These are phyloP conservation scores for Isabelozyma rhagii DNA, from an alignment of 805 yeast species.

Conservation along the genomic window DNA sequence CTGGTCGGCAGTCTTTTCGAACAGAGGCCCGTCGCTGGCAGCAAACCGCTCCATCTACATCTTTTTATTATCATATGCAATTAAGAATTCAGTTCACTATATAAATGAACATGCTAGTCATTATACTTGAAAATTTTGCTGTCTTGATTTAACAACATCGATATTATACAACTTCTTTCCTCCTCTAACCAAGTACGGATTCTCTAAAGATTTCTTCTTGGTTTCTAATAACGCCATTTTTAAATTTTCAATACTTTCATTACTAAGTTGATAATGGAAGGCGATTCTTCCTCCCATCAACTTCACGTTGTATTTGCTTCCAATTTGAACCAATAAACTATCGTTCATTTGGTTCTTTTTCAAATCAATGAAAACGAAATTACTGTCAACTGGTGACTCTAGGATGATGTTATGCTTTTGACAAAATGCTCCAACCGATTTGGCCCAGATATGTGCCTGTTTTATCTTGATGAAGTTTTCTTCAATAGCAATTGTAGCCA, in stretches of 20 bases:
- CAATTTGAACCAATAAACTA: constrained; percentile 49
- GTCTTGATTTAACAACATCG: not conserved
- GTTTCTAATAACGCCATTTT: constrained; percentile 58
- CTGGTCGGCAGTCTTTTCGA: too few species aligned
- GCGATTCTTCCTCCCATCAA: constrained; percentile 75
- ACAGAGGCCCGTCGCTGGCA: too few species aligned
- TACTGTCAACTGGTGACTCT: constrained; percentile 78
- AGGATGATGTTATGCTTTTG: constrained; percentile 50
- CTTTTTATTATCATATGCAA: not conserved
- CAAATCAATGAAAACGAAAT: constrained; percentile 75
- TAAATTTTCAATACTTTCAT: constrained; percentile 26
- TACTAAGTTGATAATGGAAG: constrained; percentile 56
- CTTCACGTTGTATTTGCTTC: constrained; percentile 58
- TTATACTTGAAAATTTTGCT: not conserved
- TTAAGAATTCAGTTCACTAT: too few species aligned
- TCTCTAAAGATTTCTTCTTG: constrained; percentile 47
- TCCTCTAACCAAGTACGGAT: constrained; percentile 39
- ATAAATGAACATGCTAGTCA: not conserved
- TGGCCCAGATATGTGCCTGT: constrained; percentile 50
- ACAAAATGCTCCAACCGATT: constrained; percentile 54
- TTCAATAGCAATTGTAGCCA: constrained; percentile 78
- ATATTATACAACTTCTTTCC: not conserved
- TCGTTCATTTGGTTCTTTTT: constrained; percentile 53
- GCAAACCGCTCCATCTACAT: too few species aligned
- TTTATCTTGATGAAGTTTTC: constrained; percentile 61